Base-by-base conservation (phyloP, 768 basidiomycete species). In the Trametes villosa region DNA sequence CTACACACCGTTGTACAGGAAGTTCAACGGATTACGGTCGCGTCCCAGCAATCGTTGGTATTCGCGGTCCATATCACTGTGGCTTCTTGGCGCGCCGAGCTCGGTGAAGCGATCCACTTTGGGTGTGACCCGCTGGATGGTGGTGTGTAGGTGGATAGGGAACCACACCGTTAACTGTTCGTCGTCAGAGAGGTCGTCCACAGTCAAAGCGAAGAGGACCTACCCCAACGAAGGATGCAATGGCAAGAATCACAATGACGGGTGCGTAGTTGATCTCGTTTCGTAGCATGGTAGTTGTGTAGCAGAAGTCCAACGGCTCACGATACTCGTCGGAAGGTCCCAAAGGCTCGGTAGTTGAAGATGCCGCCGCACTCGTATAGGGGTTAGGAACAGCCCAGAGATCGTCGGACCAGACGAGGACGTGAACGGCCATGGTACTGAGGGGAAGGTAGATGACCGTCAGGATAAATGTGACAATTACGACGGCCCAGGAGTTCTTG, bases 381-480 rank as follows among this genome's bases (percentile, higher is more conserved):
- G 88, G 88, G 69, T 90, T 90, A 0, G 82, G 73, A 27, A 90
- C 83, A 7, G 81, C 79, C 89, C 88, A 92, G 20, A 89, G 80
- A 74, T 92, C 91, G 47, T 85, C 79, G 0, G 88, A 88, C 89
- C 88, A 92, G 2, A 89, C 82, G 17, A 92, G 75, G 30, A 89
- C 89, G 65, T 89, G 89, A 18, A 92, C 76, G 0, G 88, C 83
- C 79, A 93, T 84, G 15, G 88, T 91, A 64, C 87, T 88, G 49
- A 93, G 77, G 3, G 91, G 91, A 26, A 93, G 79, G 69, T 92
- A 93, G 26, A 91, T 78, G 44, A 86, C 75, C 9, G 87, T 86
- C 42, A 90, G 74, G 22, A 87, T 67, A 67, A 92, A 92, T 29
- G 83, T 87, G 45, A 83, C 79, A 20, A 83, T 67, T n/a, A 91